Evolutionary conservation across 495 filamentous ascomycete genomes (phyloP).

Genomic region (Barbatosphaeria neglecta): DNA sequence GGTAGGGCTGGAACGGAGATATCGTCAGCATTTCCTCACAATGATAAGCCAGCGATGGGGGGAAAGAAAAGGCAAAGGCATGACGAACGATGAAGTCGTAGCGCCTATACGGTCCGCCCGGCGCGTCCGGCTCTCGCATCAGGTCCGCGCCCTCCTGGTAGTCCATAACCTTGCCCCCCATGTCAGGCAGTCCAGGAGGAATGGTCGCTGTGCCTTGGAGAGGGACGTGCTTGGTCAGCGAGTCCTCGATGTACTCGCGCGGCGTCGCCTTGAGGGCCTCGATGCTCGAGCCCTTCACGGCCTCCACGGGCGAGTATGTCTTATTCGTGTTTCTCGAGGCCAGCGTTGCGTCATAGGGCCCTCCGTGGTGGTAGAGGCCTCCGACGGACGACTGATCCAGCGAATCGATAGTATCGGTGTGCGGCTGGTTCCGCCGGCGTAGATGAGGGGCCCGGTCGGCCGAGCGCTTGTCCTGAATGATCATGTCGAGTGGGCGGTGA

Average conservation of each 20-base stretch:
- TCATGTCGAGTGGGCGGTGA: slow-evolving; percentile 49
- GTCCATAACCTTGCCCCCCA: slow-evolving; percentile 53
- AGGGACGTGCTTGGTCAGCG: slow-evolving; percentile 62
- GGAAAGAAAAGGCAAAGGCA: background rate
- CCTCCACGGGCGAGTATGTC: slow-evolving; percentile 61
- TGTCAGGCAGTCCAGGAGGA: slow-evolving; percentile 58
- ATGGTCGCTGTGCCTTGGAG: slow-evolving; percentile 71
- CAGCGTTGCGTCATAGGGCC: slow-evolving; percentile 80
- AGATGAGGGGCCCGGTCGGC: slow-evolving; percentile 51
- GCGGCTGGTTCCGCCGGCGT: slow-evolving; percentile 43
- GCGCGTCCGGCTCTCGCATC: slow-evolving; percentile 54
- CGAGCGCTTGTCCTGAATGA: slow-evolving; percentile 44
- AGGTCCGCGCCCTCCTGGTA: slow-evolving; percentile 84
- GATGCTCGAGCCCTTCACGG: slow-evolving; percentile 58
- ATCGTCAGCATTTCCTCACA: too few relatives aligned
- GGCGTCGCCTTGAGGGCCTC: slow-evolving; percentile 80
- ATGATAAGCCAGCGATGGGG: too few relatives aligned
- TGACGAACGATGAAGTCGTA: slow-evolving; percentile 55
- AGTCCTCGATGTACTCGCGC: slow-evolving; percentile 63
- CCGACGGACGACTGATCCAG: slow-evolving; percentile 51
- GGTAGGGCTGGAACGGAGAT: slow-evolving; percentile 56
- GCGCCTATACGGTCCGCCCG: slow-evolving; percentile 51
- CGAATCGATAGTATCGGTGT: slow-evolving; percentile 70
- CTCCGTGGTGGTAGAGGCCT: slow-evolving; percentile 73
- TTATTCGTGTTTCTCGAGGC: slow-evolving; percentile 55